Percentiles rank a stretch among this genome's conserved stretches.
phyloP scores from a whole-genome alignment of 1,139 yeast genomes.

The Debaryomyces coudertii region DNA sequence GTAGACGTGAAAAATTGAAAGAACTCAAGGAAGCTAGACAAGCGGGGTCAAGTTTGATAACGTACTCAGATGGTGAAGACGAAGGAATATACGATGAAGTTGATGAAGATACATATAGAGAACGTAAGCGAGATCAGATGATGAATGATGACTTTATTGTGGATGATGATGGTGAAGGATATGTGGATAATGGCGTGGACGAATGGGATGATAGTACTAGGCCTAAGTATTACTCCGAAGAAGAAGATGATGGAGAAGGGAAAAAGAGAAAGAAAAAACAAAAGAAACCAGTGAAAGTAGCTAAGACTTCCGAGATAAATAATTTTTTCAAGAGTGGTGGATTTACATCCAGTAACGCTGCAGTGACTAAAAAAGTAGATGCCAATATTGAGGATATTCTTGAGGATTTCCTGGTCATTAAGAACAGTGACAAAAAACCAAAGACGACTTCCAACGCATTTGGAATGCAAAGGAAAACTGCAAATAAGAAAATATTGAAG shows the following conservation, averaged over 20 bases:
- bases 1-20: conserved; percentile 39
- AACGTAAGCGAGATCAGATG: conserved; percentile 76
- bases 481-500: conserved; percentile 19
- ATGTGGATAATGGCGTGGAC: conserved; percentile 89
- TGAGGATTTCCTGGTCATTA: conserved; percentile 40
- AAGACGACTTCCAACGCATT: conserved; percentile 11
- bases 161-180: conserved; percentile 89
- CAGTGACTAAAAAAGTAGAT: conserved; percentile 27
- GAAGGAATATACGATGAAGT: conserved; percentile 79
- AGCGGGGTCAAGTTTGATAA: conserved; percentile 33
- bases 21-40: conserved; percentile 46
- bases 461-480: conserved; percentile 16
- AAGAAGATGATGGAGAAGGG: conserved; percentile 37
- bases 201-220: conserved; percentile 73
- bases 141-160: conserved; percentile 92
- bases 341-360: conserved; percentile 14
- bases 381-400: conserved; percentile 51
- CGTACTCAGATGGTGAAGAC: conserved; percentile 28
- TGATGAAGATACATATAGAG: conserved; percentile 77
- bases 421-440: conserved; percentile 11
- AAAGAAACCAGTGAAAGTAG: conserved; percentile 45
- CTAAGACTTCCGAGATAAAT: conserved; percentile 54
- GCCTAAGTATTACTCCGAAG: conserved; percentile 57
- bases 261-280: conserved; percentile 33
- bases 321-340: conserved; percentile 54